Percentiles rank a stretch among this genome's conserved stretches.
Conservation (phyloP, 2,329 filamentous ascomycete genomes). For the Zalaria sp. region DNA sequence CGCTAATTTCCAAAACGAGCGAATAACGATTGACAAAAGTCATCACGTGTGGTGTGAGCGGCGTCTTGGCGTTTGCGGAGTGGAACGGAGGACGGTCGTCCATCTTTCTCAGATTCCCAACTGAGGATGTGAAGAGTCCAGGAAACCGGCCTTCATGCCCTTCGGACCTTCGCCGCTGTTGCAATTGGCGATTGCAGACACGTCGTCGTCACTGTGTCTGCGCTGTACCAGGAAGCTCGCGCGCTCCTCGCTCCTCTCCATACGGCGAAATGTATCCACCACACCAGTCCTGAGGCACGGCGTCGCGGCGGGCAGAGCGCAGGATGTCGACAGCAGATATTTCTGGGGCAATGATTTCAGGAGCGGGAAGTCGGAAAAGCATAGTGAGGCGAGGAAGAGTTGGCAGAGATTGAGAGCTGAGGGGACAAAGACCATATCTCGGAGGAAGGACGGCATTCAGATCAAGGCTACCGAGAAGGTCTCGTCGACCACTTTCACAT, state of each 20-base stretch:
- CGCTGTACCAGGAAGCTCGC: slow-evolving; percentile 14
- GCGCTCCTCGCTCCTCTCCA: slow-evolving; percentile 6
- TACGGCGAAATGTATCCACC: slow-evolving; percentile 8
- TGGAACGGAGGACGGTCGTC: too few relatives aligned
- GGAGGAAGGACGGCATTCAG: slow-evolving; percentile 2
- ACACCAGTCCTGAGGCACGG: slow-evolving; percentile 9
- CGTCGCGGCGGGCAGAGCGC: slow-evolving; percentile 9
- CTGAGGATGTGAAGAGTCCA: too few relatives aligned
- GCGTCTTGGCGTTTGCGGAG: too few relatives aligned
- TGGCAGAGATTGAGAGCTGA: neutral
- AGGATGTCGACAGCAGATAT: slow-evolving; percentile 16
- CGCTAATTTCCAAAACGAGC: too few relatives aligned
- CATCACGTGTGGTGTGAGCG: too few relatives aligned
- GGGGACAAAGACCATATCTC: neutral
- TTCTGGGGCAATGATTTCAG: slow-evolving; percentile 20
- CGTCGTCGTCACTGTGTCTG: slow-evolving; percentile 10
- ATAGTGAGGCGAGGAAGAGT: neutral
- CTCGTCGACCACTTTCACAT: neutral
- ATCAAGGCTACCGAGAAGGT: slow-evolving; percentile 1
- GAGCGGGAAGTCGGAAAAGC: slow-evolving; percentile 3
- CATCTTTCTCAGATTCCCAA: too few relatives aligned
- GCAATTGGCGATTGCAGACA: neutral
- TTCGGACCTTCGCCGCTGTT: neutral
- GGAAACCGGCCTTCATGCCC: neutral
- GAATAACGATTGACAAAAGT: too few relatives aligned